Evolutionary conservation across 805 yeast genomes (phyloP), one percentile per base, ranked within the genome.

Genomic region (Metschnikowia corniflorae): DNA sequence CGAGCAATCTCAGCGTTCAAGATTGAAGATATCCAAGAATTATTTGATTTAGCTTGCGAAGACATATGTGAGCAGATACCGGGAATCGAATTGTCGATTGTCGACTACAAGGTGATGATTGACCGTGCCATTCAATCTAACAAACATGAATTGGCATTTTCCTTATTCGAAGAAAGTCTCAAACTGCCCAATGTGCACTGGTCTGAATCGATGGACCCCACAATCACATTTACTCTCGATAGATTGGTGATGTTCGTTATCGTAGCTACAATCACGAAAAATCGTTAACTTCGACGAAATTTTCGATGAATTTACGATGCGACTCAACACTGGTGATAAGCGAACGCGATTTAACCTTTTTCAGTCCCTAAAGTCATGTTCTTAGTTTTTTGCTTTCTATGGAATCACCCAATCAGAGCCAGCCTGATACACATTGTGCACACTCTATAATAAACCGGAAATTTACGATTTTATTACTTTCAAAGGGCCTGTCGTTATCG

Each of bases 231-330:
- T 5, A 60, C 74, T 0, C 55, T 80, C 40, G 67, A 68, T 49
- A 60, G 69, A 12, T 69, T 76, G 44, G 61, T 77, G 7, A 43
- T 70, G n/a, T n/a, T n/a, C n/a, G n/a, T n/a, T n/a, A n/a, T n/a
- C n/a, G n/a, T n/a, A n/a, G n/a, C n/a, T n/a, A n/a, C n/a, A n/a
- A n/a, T n/a, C n/a, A n/a, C n/a, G n/a, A n/a, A n/a, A n/a, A n/a
- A n/a, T n/a, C n/a, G n/a, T n/a, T n/a, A n/a, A n/a, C n/a, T n/a
- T n/a, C n/a, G n/a, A n/a, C n/a, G n/a, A n/a, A n/a, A n/a, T n/a
- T n/a, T n/a, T n/a, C n/a, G n/a, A n/a, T n/a, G n/a, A n/a, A n/a
- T n/a, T n/a, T n/a, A n/a, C n/a, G n/a, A n/a, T n/a, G n/a, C n/a
- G n/a, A n/a, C n/a, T n/a, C n/a, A n/a, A n/a, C n/a, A n/a, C n/a